Evolutionary conservation across 2,329 filamentous ascomycete genomes (phyloP).

Genomic region (Penicillium sp.): DNA sequence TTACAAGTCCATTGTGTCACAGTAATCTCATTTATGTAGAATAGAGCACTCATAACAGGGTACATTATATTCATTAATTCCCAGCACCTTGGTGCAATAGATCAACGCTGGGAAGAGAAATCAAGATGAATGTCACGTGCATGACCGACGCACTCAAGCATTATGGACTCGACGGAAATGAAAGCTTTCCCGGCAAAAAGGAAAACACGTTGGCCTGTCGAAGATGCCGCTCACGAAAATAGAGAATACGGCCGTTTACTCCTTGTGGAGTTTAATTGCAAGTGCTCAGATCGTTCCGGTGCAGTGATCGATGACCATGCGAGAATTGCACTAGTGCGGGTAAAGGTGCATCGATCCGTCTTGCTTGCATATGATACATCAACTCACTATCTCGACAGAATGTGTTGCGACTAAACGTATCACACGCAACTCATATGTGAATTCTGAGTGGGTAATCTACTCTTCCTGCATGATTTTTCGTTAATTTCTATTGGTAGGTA

Average conservation of each 20-base stretch:
- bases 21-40: no score
- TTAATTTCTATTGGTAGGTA: constrained; percentile 5
- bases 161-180: neutral
- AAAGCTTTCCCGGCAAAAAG: constrained; percentile 5
- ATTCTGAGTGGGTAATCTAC: constrained; percentile 4
- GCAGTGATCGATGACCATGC: constrained; percentile 11
- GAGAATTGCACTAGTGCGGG: constrained; percentile 10
- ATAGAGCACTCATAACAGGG: no score
- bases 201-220: constrained; percentile 8
- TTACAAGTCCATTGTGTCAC: neutral
- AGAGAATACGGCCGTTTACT: constrained; percentile 4
- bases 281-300: constrained; percentile 1
- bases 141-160: no score
- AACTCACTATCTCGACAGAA: neutral
- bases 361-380: neutral
- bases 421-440: constrained; percentile 5
- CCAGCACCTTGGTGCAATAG: neutral
- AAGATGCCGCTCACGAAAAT: constrained; percentile 14
- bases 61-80: neutral
- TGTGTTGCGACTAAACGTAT: constrained; percentile 7
- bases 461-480: neutral
- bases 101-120: no score
- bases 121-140: no score
- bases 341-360: neutral
- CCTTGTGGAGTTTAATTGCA: neutral